These are phyloP conservation scores for Corymbia maculata DNA, from an alignment of 345 rosid genomes.

Conservation along the genomic window DNA sequence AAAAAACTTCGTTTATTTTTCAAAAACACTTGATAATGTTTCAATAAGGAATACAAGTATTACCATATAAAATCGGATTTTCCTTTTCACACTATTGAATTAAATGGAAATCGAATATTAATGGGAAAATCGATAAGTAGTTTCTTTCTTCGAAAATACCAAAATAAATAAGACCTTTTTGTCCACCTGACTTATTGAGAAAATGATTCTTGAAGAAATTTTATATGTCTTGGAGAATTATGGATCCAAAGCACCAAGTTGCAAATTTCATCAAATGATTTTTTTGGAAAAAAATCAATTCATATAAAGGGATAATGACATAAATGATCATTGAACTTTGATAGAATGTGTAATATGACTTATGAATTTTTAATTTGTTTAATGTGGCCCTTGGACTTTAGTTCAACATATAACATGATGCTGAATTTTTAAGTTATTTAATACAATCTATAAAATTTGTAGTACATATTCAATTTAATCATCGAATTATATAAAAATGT, in stretches of 20 bases:
- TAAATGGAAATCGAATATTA: not conserved
- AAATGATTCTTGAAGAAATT: not conserved
- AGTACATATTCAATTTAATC: fast-evolving
- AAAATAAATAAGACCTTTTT: fast-evolving
- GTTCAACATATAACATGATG: too few relatives aligned
- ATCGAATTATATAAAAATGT: too few relatives aligned
- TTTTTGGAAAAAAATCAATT: not conserved
- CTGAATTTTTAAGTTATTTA: too few relatives aligned
- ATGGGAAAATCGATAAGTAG: not conserved
- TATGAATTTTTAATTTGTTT: too few relatives aligned
- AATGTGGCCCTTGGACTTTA: too few relatives aligned
- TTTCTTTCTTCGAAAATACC: fast-evolving
- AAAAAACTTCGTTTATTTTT: not conserved
- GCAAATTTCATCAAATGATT: not conserved
- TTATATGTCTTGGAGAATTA: not conserved
- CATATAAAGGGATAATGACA: not conserved
- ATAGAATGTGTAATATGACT: too few relatives aligned
- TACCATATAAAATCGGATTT: too few relatives aligned
- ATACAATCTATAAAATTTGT: too few relatives aligned
- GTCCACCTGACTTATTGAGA: not conserved
- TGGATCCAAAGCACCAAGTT: not conserved
- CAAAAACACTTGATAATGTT: not conserved
- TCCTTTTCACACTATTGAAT: not conserved
- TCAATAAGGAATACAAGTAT: not conserved
- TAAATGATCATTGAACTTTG: not conserved